phyloP scores from a whole-genome alignment of 495 filamentous ascomycete species.

The Penicillium subrubescens region DNA sequence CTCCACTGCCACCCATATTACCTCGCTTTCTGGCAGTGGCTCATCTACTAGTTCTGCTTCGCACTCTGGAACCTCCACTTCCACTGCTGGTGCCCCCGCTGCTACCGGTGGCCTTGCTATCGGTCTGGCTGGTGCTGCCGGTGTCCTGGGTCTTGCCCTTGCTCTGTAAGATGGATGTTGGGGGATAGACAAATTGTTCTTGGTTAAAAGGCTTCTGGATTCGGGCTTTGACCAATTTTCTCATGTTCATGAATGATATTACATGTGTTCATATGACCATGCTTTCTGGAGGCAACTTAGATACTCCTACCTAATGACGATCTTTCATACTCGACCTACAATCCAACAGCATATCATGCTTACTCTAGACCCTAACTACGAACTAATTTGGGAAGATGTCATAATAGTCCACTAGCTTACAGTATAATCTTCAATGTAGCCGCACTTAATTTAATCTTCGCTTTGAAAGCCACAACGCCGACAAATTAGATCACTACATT shows the following conservation, averaged over 20 bases:
- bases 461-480: too few relatives aligned
- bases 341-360: background rate
- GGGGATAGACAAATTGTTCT: background rate
- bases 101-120: slow-evolving; percentile 22
- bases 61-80: slow-evolving; percentile 8
- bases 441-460: too few relatives aligned
- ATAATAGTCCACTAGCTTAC: too few relatives aligned
- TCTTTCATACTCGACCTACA: background rate
- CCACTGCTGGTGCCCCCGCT: slow-evolving; percentile 18
- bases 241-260: background rate
- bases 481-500: too few relatives aligned
- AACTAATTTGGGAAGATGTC: too few relatives aligned
- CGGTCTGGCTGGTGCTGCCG: slow-evolving; percentile 24
- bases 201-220: background rate
- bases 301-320: background rate
- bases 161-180: slow-evolving; percentile 15
- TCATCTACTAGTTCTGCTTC: slow-evolving; percentile 13
- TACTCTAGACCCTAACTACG: background rate
- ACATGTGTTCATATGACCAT: background rate
- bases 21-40: background rate
- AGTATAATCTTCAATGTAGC: too few relatives aligned
- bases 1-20: slow-evolving; percentile 5
- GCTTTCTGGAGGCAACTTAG: background rate
- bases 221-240: background rate
- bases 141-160: slow-evolving; percentile 30